Base-by-base conservation (phyloP, 2,329 filamentous ascomycete species). In the Fusarium neocosmosporiellum region DNA sequence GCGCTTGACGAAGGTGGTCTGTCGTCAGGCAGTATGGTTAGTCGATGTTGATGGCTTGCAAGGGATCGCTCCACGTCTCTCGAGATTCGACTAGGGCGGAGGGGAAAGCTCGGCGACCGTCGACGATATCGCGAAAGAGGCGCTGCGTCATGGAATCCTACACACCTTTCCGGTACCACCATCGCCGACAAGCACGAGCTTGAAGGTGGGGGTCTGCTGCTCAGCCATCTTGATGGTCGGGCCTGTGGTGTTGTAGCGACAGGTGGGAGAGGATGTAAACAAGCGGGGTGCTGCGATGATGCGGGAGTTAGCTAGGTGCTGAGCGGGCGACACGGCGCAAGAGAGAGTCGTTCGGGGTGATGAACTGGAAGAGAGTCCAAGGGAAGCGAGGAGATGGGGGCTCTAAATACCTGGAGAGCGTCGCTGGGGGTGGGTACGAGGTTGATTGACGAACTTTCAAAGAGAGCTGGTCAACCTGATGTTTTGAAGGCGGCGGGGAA, bases 1-100 rank as follows among this genome's bases (percentile, higher is more conserved):
- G 83, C 96, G 96, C 93, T 99, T 99, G 90, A 99, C 96, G 87
- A 99, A 99, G 84, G 96, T 99, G 84, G 96, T 99, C 96, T 99
- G 83, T 67, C 55, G 59, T 48, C 31, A n/a, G 33, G 46, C n/a
- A 18, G 33, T 46, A 63, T 64, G 74, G 74, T 73, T 69, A 77
- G 74, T 73, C 59, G 65, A 60, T 50, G 60, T 55, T 70, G 68
- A 58, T 46, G 54, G 59, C 58, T 24, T 63, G 36, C 53, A 61
- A 48, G 31, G 46, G 46, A 31, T 61, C 68, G 67, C 66, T 68
- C 54, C 63, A 63, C 66, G 58, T 59, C 62, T 66, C 46, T 67
- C 58, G 54, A 60, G 41, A 67, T 59, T 68, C 63, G 41, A 70
- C 61, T 67, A 72, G 46, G 74, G 73, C 70, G 77, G 76, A 76